These are phyloP conservation scores for Sporothrix phasma DNA, from an alignment of 2,329 filamentous ascomycete species.

Conservation along the genomic window DNA sequence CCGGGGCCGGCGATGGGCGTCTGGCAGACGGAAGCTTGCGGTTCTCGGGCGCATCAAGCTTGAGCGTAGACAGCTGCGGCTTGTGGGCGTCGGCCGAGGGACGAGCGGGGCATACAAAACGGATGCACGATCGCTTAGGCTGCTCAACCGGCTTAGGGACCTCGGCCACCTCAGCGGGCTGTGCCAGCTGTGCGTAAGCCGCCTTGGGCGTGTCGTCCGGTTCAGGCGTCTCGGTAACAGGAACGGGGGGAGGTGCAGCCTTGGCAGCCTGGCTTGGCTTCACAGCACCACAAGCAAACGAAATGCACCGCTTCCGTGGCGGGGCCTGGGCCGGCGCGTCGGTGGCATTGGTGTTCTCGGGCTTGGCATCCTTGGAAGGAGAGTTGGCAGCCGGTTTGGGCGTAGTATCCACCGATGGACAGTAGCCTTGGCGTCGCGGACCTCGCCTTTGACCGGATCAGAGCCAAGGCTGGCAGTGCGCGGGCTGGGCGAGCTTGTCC, in stretches of 20 bases:
- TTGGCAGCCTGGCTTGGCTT: slow-evolving; percentile 37
- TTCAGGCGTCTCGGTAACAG: slow-evolving; percentile 11
- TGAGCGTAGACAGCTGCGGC: slow-evolving; percentile 16
- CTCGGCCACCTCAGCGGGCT: slow-evolving; percentile 28
- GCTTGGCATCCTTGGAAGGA: slow-evolving; percentile 32
- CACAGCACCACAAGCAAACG: slow-evolving; percentile 67
- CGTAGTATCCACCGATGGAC: slow-evolving; percentile 9
- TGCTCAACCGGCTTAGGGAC: slow-evolving; percentile 26
- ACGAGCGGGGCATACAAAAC: slow-evolving; percentile 61
- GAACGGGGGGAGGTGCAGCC: slow-evolving; percentile 25
- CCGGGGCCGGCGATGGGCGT: slow-evolving; percentile 18
- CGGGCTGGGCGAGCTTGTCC: slow-evolving; percentile 80
- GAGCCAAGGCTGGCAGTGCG: slow-evolving; percentile 55
- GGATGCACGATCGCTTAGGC: slow-evolving; percentile 54
- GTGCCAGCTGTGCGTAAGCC: slow-evolving; percentile 9
- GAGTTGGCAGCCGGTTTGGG: slow-evolving; percentile 26
- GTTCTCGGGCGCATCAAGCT: slow-evolving; percentile 15
- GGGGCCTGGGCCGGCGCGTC: slow-evolving; percentile 38
- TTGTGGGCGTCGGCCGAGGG: slow-evolving; percentile 35
- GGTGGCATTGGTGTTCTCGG: slow-evolving; percentile 29
- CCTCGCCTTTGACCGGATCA: not conserved
- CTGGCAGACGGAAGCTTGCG: slow-evolving; percentile 16
- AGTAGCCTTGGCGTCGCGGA: not conserved
- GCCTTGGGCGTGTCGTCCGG: slow-evolving; percentile 12
- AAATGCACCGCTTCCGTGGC: slow-evolving; percentile 80